Evolutionary conservation across 495 filamentous ascomycete genomes (phyloP).

Genomic region (Podospora appendiculata): DNA sequence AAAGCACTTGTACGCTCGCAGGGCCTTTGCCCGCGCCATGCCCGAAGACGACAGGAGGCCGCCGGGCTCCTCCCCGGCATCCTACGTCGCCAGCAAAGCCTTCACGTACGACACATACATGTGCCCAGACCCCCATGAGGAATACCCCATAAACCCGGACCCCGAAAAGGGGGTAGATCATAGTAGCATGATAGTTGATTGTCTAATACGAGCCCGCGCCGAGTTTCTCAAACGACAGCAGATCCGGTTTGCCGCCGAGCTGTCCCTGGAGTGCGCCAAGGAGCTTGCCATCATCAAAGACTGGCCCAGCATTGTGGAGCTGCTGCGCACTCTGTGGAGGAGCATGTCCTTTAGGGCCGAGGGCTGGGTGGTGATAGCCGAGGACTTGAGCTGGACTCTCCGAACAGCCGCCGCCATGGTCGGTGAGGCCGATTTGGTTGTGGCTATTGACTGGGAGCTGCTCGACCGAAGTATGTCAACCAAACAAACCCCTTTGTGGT

Average conservation of each 20-base stretch:
- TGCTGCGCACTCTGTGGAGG: constrained; percentile 67
- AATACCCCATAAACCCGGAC: constrained; percentile 49
- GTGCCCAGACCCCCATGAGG: constrained; percentile 66
- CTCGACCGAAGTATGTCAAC: constrained; percentile 53
- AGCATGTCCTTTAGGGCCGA: constrained; percentile 65
- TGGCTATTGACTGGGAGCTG: constrained; percentile 83
- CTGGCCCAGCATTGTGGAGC: constrained; percentile 58
- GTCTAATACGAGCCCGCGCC: constrained; percentile 49
- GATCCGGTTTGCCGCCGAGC: constrained; percentile 54
- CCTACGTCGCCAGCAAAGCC: constrained; percentile 57
- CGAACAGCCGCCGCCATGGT: constrained; percentile 61
- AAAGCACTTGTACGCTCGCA: constrained; percentile 54
- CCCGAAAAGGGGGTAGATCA: constrained; percentile 50
- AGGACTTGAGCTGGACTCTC: constrained; percentile 65
- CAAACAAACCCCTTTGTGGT: background rate
- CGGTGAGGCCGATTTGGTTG: constrained; percentile 55
- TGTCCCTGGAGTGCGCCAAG: constrained; percentile 62
- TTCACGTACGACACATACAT: constrained; percentile 81
- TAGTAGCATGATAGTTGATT: constrained; percentile 50
- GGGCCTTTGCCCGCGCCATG: constrained; percentile 56
- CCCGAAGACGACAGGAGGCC: constrained; percentile 65
- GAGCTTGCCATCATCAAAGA: constrained; percentile 54
- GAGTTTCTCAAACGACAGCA: constrained; percentile 62
- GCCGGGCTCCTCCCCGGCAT: constrained; percentile 58
- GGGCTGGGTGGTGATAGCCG: constrained; percentile 73